Conservation (phyloP, 257 asterid genomes). For the Avicennia marina region DNA sequence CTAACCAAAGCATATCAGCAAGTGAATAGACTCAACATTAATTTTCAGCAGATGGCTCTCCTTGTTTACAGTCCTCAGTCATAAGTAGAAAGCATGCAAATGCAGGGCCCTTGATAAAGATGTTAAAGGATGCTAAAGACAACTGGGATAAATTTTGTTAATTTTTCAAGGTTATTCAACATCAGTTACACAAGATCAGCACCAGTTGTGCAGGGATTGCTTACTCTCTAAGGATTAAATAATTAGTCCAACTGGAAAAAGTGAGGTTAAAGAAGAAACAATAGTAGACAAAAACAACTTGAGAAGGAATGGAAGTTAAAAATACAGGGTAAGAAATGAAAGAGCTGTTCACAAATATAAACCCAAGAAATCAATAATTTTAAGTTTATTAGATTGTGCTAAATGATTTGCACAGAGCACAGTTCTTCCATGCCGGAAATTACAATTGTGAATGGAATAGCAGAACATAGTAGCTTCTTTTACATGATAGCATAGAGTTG, state of each 20-base stretch:
- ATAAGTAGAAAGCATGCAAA: slow-evolving; percentile 7
- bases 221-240: background rate
- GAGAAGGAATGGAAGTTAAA: slow-evolving; percentile 1
- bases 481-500: slow-evolving; percentile 1
- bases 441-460: no score
- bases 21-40: slow-evolving; percentile 16
- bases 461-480: background rate
- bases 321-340: slow-evolving; percentile 1
- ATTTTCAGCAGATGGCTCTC: slow-evolving; percentile 10
- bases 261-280: slow-evolving; percentile 6
- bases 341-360: no score
- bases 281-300: background rate
- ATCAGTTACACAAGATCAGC: background rate
- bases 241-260: background rate
- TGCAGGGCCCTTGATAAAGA: background rate
- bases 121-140: slow-evolving; percentile 8
- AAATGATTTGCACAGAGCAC: slow-evolving; percentile 11
- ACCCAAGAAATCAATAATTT: background rate
- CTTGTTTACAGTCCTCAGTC: slow-evolving; percentile 15
- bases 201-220: slow-evolving; percentile 9
- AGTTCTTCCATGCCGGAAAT: no score
- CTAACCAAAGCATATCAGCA: slow-evolving; percentile 38
- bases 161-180: slow-evolving; percentile 1
- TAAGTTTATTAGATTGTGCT: background rate
- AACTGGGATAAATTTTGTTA: background rate